Evolutionary conservation across 1,139 yeast species (phyloP).

Genomic region (Blastobotrys buckinghamii): DNA sequence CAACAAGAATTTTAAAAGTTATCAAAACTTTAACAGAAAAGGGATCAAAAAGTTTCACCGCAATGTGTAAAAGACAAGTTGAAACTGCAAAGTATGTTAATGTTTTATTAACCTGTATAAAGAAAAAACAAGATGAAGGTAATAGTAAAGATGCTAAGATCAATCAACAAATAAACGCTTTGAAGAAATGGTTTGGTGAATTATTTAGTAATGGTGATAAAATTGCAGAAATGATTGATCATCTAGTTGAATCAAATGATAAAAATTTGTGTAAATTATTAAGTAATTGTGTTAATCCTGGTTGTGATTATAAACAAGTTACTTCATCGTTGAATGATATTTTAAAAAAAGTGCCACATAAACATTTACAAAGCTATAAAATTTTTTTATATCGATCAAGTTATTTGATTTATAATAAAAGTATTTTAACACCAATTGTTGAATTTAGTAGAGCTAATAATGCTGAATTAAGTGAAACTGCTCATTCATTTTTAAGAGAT

Average conservation of each 20-base stretch:
- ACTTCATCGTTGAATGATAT: slow-evolving; percentile 59
- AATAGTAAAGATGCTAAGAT: slow-evolving; percentile 22
- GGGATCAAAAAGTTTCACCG: slow-evolving; percentile 61
- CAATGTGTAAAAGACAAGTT: slow-evolving; percentile 61
- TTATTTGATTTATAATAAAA: slow-evolving; percentile 55
- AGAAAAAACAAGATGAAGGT: slow-evolving; percentile 23
- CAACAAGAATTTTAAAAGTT: slow-evolving; percentile 47
- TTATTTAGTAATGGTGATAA: slow-evolving; percentile 34
- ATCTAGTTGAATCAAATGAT: slow-evolving; percentile 16
- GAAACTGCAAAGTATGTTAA: slow-evolving; percentile 12
- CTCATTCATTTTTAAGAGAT: slow-evolving; percentile 52
- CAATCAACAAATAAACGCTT: slow-evolving; percentile 44
- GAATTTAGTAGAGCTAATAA: slow-evolving; percentile 39
- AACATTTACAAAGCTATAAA: slow-evolving; percentile 33
- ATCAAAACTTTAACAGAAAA: slow-evolving; percentile 48
- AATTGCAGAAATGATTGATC: slow-evolving; percentile 16
- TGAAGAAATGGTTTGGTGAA: slow-evolving; percentile 58
- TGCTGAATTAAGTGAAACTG: slow-evolving; percentile 34
- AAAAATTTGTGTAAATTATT: slow-evolving; percentile 17
- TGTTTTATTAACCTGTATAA: slow-evolving; percentile 14
- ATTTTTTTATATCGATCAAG: slow-evolving; percentile 58
- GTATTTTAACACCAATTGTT: slow-evolving; percentile 54
- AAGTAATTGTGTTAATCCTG: slow-evolving; percentile 39
- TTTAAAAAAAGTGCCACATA: slow-evolving; percentile 36
- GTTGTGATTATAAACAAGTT: slow-evolving; percentile 56